A percentile compares a stretch with the other conserved stretches of the same genome.
Conservation (phyloP, 2,329 filamentous ascomycete species). For the Diplodia intermedia region DNA sequence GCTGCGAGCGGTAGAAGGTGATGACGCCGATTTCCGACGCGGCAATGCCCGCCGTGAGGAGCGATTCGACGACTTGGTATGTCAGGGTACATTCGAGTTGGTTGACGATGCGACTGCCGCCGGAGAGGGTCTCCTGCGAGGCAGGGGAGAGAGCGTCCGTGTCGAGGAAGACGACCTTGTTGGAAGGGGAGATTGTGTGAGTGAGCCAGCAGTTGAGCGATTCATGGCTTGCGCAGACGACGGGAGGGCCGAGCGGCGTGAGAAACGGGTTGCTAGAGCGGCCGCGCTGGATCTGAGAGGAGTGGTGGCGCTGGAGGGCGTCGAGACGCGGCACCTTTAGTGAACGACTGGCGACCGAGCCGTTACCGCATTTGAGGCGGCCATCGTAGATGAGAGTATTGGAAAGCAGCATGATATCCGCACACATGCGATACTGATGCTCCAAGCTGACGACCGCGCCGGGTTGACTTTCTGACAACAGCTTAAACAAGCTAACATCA, state of each 20-base stretch:
- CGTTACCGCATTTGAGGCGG: slow-evolving; percentile 84
- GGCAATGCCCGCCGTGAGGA: slow-evolving; percentile 77
- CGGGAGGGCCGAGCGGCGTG: background rate
- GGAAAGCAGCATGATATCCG: slow-evolving; percentile 93
- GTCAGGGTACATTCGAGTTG: slow-evolving; percentile 79
- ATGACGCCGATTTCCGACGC: slow-evolving; percentile 87
- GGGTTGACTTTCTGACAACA: slow-evolving; percentile 87
- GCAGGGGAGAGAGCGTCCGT: slow-evolving; percentile 75
- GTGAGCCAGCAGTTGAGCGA: slow-evolving; percentile 73
- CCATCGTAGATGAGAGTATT: slow-evolving; percentile 95
- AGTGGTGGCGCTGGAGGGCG: slow-evolving; percentile 47
- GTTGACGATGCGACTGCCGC: slow-evolving; percentile 86
- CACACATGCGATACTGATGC: slow-evolving; percentile 98
- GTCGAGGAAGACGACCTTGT: slow-evolving; percentile 85
- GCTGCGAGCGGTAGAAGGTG: slow-evolving; percentile 93
- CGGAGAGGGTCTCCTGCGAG: slow-evolving; percentile 71
- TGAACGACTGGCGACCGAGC: slow-evolving; percentile 72
- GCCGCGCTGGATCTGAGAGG: slow-evolving; percentile 16
- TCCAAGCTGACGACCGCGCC: slow-evolving; percentile 88
- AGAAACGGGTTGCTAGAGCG: slow-evolving; percentile 12
- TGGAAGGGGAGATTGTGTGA: slow-evolving; percentile 71
- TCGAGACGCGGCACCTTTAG: slow-evolving; percentile 66
- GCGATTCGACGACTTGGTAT: slow-evolving; percentile 78
- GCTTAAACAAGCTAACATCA: slow-evolving; percentile 92
- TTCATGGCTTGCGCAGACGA: slow-evolving; percentile 60